Conservation (phyloP, 257 asterid genomes). For the Ilex aquifolium region DNA sequence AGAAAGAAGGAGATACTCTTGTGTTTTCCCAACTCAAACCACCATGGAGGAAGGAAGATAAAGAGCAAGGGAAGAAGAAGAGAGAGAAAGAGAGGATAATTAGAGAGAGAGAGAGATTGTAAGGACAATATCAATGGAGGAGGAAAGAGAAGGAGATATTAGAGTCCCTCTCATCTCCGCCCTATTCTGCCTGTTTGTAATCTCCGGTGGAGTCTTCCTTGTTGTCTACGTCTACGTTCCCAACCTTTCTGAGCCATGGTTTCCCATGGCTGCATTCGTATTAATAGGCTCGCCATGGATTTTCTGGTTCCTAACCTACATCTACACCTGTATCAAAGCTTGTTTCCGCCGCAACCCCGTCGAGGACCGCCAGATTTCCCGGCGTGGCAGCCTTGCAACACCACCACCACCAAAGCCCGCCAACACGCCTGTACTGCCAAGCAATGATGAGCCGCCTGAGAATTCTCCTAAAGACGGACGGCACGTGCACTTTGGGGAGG, state of each 20-base stretch:
- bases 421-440: conserved; percentile 1
- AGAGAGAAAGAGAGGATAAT: not conserved
- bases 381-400: not conserved
- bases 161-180: conserved; percentile 51
- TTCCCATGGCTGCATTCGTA: conserved; percentile 46
- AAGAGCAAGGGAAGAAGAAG: not conserved
- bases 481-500: too few species aligned
- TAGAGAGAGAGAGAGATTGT: not conserved
- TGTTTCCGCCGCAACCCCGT: conserved; percentile 16
- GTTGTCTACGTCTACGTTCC: conserved; percentile 44
- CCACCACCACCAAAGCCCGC: not conserved
- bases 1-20: too few species aligned
- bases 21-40: too few species aligned
- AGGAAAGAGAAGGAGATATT: conserved; percentile 48
- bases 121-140: conserved; percentile 21
- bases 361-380: conserved; percentile 7
- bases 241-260: conserved; percentile 49
- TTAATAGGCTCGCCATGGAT: conserved; percentile 71
- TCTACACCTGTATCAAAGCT: conserved; percentile 47
- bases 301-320: conserved; percentile 56
- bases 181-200: conserved; percentile 49
- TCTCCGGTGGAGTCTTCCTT: conserved; percentile 58
- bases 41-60: not conserved
- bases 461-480: too few species aligned
- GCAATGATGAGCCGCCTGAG: not conserved